These are phyloP conservation scores for Lunularia cruciata DNA, from an alignment of 225 moss, liverwort and hornwort genomes.

Conservation along the genomic window DNA sequence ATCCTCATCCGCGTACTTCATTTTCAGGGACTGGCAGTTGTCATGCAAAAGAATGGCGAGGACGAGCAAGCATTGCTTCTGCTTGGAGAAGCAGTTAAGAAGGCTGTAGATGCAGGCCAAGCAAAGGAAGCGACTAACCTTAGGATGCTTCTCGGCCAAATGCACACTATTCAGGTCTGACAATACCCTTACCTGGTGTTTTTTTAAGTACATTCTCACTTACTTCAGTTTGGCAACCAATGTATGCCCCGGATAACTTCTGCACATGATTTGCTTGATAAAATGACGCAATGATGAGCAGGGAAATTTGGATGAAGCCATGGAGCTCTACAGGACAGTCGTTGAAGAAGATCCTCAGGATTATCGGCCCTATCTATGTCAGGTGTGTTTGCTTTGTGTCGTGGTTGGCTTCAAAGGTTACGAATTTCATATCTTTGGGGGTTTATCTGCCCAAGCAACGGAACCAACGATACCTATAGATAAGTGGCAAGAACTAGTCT, in stretches of 20 bases:
- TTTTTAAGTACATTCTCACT: neutral
- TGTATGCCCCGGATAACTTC: no score
- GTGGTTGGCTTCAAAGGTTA: no score
- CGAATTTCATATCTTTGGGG: no score
- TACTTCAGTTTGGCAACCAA: no score
- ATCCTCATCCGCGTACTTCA: no score
- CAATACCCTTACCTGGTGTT: no score
- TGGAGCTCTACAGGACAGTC: slow-evolving; percentile 67
- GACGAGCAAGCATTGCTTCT: slow-evolving; percentile 57
- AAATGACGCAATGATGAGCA: slow-evolving; percentile 31
- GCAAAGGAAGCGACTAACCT: slow-evolving; percentile 65
- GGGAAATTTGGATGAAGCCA: slow-evolving; percentile 85
- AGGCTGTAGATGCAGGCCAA: slow-evolving; percentile 51
- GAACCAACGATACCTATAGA: no score
- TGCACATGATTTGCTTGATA: no score
- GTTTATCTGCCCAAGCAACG: no score
- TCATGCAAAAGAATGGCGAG: slow-evolving; percentile 75
- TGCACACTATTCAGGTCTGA: slow-evolving; percentile 75
- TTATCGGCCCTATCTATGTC: slow-evolving; percentile 95
- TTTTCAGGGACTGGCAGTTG: slow-evolving; percentile 79
- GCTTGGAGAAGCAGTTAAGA: slow-evolving; percentile 63
- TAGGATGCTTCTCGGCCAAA: slow-evolving; percentile 88
- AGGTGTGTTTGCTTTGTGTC: slow-evolving; percentile 68
- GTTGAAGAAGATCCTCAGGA: slow-evolving; percentile 73
- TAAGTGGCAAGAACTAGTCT: no score